These are phyloP conservation scores for Oxyria digyna DNA, from an alignment of 148 eudicot genomes.

Conservation along the genomic window DNA sequence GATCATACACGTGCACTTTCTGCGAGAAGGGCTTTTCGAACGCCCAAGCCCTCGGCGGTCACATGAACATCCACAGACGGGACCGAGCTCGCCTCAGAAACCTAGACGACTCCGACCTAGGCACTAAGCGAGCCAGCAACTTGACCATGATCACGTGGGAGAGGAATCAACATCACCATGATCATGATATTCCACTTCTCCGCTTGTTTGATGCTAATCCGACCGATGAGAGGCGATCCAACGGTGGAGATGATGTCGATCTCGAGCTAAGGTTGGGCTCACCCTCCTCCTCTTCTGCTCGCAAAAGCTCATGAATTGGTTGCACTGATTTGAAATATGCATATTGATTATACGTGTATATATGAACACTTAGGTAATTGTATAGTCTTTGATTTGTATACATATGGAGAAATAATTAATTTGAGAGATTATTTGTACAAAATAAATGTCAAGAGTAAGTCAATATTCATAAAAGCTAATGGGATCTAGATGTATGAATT, in stretches of 20 bases:
- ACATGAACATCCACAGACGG: conserved; percentile 10
- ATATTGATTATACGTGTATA: background rate
- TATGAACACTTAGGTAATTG: background rate
- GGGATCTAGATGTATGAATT: background rate
- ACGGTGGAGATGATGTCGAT: background rate
- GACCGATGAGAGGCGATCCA: background rate
- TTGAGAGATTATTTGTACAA: background rate
- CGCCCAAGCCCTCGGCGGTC: conserved; percentile 12
- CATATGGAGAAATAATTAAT: background rate
- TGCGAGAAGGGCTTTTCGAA: conserved; percentile 8
- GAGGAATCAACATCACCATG: too few relatives aligned
- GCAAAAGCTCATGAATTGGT: background rate
- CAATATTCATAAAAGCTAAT: background rate
- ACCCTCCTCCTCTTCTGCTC: background rate
- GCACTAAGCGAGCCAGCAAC: background rate
- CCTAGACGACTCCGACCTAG: background rate
- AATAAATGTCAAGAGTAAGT: background rate
- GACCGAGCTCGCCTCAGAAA: conserved; percentile 8
- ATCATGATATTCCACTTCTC: too few relatives aligned
- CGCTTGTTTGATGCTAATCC: too few relatives aligned
- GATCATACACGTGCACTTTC: conserved; percentile 9
- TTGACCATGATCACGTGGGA: background rate
- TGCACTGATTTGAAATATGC: background rate
- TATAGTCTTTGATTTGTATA: background rate
- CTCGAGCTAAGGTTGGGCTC: conserved; percentile 4